Percentiles rank a stretch among this genome's conserved stretches.
Conservation (phyloP, 495 filamentous ascomycete genomes). For the Chaetomium fimeti region DNA sequence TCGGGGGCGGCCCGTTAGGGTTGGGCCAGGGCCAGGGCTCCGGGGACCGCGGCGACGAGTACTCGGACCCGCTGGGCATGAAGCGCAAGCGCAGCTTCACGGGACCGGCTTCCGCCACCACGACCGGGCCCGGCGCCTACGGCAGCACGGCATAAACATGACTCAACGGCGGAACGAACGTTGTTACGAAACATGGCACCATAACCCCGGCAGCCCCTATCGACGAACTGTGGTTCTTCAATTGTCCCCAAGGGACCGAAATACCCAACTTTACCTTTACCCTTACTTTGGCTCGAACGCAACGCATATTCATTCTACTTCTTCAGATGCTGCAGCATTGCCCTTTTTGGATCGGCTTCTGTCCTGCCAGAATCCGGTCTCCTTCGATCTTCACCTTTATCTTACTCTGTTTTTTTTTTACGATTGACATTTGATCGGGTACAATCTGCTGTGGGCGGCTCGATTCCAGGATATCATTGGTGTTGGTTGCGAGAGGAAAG, state of each 20-base stretch:
- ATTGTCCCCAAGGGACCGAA: not conserved
- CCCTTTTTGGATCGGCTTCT: not conserved
- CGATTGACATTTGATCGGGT: not conserved
- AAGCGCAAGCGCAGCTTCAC: conserved; percentile 54
- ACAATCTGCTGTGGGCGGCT: not conserved
- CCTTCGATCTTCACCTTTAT: not conserved
- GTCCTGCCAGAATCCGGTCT: no score
- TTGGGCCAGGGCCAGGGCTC: conserved; percentile 40
- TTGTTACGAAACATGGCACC: not conserved
- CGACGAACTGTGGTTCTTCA: not conserved
- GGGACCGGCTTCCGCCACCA: conserved; percentile 23
- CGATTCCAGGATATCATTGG: not conserved
- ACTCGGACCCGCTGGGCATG: conserved; percentile 44
- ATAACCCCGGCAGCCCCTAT: not conserved
- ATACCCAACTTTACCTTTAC: conserved; percentile 2
- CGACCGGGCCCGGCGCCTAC: conserved; percentile 28
- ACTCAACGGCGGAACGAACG: not conserved
- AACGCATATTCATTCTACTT: not conserved
- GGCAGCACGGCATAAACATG: conserved; percentile 29
- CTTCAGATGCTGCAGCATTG: not conserved
- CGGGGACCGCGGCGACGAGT: conserved; percentile 40
- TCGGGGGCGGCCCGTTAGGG: conserved; percentile 40
- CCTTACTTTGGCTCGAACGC: not conserved
- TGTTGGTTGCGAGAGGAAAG: conserved; percentile 1
- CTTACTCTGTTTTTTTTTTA: not conserved